A percentile compares a stretch with the other conserved stretches of the same genome.
Evolutionary conservation across 2,329 filamentous ascomycete species (phyloP).

Genomic region (Curvularia hawaiiensis): DNA sequence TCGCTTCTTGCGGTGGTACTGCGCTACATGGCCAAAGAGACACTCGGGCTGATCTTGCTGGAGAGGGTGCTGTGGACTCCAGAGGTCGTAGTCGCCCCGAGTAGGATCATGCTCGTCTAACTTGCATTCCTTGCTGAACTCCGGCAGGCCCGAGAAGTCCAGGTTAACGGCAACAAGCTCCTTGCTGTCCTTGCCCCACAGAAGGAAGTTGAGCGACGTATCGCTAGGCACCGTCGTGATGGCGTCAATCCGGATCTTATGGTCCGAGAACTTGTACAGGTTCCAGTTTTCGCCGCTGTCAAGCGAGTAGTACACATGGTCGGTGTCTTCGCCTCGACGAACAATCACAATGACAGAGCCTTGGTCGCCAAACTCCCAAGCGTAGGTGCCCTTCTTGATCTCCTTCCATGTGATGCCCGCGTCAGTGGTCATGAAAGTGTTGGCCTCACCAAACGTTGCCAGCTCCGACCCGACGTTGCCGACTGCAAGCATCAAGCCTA

Average conservation of each 20-base stretch:
- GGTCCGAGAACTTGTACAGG: constrained; percentile 72
- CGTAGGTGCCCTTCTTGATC: constrained; percentile 85
- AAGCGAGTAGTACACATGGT: constrained; percentile 73
- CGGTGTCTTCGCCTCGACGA: constrained; percentile 70
- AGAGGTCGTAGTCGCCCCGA: constrained; percentile 78
- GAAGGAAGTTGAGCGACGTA: constrained; percentile 85
- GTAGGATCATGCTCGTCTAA: constrained; percentile 65
- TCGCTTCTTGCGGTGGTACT: constrained; percentile 90
- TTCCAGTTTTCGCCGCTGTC: constrained; percentile 84
- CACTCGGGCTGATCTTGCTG: constrained; percentile 78
- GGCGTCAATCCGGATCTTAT: constrained; percentile 73
- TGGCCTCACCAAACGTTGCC: constrained; percentile 69
- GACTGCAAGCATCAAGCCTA: constrained; percentile 88
- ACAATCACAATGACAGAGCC: constrained; percentile 92
- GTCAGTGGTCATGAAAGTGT: constrained; percentile 90
- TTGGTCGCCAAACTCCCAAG: constrained; percentile 95
- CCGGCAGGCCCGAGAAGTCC: constrained; percentile 78
- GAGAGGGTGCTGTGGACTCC: constrained; percentile 84
- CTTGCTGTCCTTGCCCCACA: constrained; percentile 73
- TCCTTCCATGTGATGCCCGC: constrained; percentile 88
- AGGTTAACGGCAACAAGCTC: constrained; percentile 77
- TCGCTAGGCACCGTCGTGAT: constrained; percentile 90
- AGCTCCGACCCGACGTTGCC: constrained; percentile 86
- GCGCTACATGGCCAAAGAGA: constrained; percentile 87
- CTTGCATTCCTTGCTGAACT: constrained; percentile 71